Conservation (phyloP, 768 basidiomycete species). For the Panaeolus papilionaceus region DNA sequence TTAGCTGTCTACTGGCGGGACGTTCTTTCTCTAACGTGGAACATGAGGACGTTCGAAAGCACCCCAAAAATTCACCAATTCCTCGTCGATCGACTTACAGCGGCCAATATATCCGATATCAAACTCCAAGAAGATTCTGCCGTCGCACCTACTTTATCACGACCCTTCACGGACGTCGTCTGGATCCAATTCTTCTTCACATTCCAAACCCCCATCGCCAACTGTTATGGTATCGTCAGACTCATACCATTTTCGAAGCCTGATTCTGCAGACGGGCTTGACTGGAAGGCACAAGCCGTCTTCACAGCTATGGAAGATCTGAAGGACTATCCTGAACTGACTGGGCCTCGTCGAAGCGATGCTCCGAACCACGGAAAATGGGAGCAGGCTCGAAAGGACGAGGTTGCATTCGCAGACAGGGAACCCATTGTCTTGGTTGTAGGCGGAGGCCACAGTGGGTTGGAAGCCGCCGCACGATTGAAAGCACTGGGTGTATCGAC, state of each 20-base stretch:
- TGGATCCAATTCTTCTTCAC: constrained; percentile 65
- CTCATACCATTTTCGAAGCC: constrained; percentile 49
- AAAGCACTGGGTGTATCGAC: constrained; percentile 60
- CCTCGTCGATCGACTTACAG: constrained; percentile 50
- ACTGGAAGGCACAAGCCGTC: constrained; percentile 67
- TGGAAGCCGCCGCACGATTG: constrained; percentile 70
- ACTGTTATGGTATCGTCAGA: constrained; percentile 58
- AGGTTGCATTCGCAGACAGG: constrained; percentile 51
- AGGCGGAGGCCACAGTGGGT: constrained; percentile 73
- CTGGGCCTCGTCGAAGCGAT: constrained; percentile 49
- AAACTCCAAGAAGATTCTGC: constrained; percentile 24
- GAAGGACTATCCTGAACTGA: constrained; percentile 56
- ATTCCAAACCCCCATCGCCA: constrained; percentile 58
- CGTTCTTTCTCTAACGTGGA: constrained; percentile 65
- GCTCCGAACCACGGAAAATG: constrained; percentile 60
- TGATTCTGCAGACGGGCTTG: constrained; percentile 20
- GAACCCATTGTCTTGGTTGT: constrained; percentile 67
- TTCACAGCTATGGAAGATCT: constrained; percentile 66
- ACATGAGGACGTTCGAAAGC: constrained; percentile 63
- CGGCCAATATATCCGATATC: constrained; percentile 32
- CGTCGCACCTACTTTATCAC: constrained; percentile 30
- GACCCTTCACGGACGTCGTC: constrained; percentile 55
- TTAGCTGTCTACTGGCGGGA: constrained; percentile 60
- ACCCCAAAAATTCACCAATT: constrained; percentile 45
- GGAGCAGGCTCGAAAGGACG: constrained; percentile 49